Base-by-base conservation (phyloP, 805 yeast species). In the Candida montana region DNA sequence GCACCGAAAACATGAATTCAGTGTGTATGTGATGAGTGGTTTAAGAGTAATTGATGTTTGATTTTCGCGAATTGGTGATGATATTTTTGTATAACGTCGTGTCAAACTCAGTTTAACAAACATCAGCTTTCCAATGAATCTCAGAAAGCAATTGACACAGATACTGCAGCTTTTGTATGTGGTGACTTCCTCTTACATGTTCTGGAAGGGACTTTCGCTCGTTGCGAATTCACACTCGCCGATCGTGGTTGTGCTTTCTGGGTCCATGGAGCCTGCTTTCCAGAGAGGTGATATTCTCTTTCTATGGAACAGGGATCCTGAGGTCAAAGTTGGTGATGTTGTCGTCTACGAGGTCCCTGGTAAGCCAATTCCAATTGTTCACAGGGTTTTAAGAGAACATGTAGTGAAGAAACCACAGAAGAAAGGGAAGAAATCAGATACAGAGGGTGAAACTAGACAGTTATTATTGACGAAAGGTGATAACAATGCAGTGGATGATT, bases 181-280 rank as follows among this genome's bases (percentile, higher is more conserved):
- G 33, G 73, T 89, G 44, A 75, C 96, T 10, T 80, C 95, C 0
- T 95, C 98, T 1, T 93, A 79, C 63, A 84, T 93, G 75, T 77
- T 87, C 46, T 93, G 97, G 95, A 88, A 87, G 58, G 76, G 85
- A 0, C 69, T 91, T 13, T 78, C 88, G 1, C 68, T 91, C 4
- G 68, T 80, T 1, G 73, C 96, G 10, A 79, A 87, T 63, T 80
- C 96, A 0, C 81, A 86, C 46, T 86, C 97, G 2, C 99, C 99
- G 17, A 79, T 93, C 19, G 99, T 93, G 17, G 99, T 93, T 23
- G 99, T 93, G 9, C 75, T 93, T 37, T 89, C 98, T 1, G 99
- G 99, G 6, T 91, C 98, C 2, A 93, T 93, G 99, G 99, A 93
- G 62, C 99, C 99, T 2, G 99, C 99, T 2, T 93, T 93, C 73